Evolutionary conservation across 345 rosid genomes (phyloP), one percentile per base, ranked within the genome.

Genomic region (Orychophragmus violaceus): DNA sequence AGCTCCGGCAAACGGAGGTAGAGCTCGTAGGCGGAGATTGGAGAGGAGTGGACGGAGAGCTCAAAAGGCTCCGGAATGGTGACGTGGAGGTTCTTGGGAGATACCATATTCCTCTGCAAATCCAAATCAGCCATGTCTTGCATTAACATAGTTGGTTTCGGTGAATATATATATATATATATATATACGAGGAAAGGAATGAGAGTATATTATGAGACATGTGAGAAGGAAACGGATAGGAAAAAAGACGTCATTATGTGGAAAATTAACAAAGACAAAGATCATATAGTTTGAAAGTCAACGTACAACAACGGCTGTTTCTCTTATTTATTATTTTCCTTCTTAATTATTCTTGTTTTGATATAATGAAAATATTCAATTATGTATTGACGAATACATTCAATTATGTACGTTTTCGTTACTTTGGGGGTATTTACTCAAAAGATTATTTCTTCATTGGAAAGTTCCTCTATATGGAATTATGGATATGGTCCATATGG

Each of bases 1-100:
- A 93, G 87, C 77, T 90, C 89, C 22, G 89, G 88, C 2, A 93
- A 76, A 1, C 97, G 90, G 12, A 88, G 70, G 72, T 84, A 90
- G 33, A 81, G 78, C n/a, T 90, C 98, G 81, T 93, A 93, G 3
- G 86, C 83, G 2, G n/a, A n/a, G n/a, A n/a, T n/a, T n/a, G n/a
- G n/a, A n/a, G n/a, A 79, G 0, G 89, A 75, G n/a, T n/a, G n/a
- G 39, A 77, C 42, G 3, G 76, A 51, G 41, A 37, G 49, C 5
- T 23, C 51, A 21, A 3, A 33, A 8, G 52, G 35, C 62, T 52
- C 60, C 1, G 87, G 87, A 55, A 83, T 78, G 5, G 81, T 65
- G 37, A 88, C 73, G 24, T 78, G 70, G 57, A 81, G 89, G 21
- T 82, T 83, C 28, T 79, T 83, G 37, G 74, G 70, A 18, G 95